A percentile compares a stretch with the other conserved stretches of the same genome.
Conservation (phyloP, 176 grass and related monocot genomes). For the Ampelocalamus luodianensis region DNA sequence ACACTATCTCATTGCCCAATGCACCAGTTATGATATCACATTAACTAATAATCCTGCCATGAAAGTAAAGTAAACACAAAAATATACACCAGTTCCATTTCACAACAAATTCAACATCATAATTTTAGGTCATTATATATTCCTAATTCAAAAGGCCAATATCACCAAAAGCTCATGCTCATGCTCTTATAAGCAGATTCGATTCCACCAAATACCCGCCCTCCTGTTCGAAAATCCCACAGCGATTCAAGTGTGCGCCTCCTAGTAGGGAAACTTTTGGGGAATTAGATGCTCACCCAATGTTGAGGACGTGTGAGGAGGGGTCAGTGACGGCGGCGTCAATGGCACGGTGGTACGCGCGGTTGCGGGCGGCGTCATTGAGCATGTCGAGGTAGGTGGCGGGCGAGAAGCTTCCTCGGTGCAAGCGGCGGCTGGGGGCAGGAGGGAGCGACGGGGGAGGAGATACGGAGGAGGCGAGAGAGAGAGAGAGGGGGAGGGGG, state of each 20-base stretch:
- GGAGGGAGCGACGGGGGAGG: too few species aligned
- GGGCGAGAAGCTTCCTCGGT: conserved; percentile 57
- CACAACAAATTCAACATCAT: background rate
- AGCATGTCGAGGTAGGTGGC: conserved; percentile 98
- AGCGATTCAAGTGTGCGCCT: background rate
- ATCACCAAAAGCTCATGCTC: background rate
- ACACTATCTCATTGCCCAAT: background rate
- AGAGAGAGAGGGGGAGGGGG: too few species aligned
- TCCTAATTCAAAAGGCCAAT: background rate
- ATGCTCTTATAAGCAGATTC: background rate
- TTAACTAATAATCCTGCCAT: background rate
- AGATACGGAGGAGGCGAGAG: too few species aligned
- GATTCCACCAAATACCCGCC: background rate
- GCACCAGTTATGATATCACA: background rate
- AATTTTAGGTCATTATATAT: background rate
- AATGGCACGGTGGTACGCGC: conserved; percentile 74
- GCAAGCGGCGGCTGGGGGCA: background rate
- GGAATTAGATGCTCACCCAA: conserved; percentile 56
- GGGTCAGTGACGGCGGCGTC: conserved; percentile 64
- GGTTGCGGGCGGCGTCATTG: conserved; percentile 76
- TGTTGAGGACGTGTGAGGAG: conserved; percentile 80
- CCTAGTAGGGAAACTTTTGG: background rate
- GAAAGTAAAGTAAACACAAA: background rate
- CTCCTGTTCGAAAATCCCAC: background rate
- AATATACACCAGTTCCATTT: background rate